These are phyloP conservation scores for Heritiera littoralis DNA, from an alignment of 345 rosid genomes.

Conservation along the genomic window DNA sequence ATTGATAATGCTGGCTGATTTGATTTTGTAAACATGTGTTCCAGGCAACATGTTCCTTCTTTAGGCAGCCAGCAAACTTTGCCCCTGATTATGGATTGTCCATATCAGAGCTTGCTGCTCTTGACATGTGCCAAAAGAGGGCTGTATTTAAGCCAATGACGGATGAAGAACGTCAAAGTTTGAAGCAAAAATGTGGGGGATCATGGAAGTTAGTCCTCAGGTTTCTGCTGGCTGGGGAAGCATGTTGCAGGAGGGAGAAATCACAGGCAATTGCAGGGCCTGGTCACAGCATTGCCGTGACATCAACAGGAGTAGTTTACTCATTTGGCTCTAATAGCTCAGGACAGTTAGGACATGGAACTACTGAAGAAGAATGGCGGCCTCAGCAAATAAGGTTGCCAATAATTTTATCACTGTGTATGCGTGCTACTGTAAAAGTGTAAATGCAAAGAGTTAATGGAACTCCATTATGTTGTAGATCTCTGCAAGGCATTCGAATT, in stretches of 20 bases:
- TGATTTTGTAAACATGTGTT: slow-evolving; percentile 39
- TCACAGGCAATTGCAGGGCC: slow-evolving; percentile 97
- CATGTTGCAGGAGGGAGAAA: slow-evolving; percentile 85
- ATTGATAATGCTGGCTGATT: slow-evolving; percentile 66
- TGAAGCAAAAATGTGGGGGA: slow-evolving; percentile 83
- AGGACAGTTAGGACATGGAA: slow-evolving; percentile 94
- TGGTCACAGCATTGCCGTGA: slow-evolving; percentile 89
- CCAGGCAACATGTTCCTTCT: slow-evolving; percentile 96
- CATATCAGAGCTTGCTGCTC: slow-evolving; percentile 94
- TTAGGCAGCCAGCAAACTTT: slow-evolving; percentile 89
- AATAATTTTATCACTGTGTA: slow-evolving; percentile 36
- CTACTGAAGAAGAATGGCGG: slow-evolving; percentile 76
- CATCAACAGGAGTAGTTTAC: slow-evolving; percentile 71
- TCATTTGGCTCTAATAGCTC: slow-evolving; percentile 81
- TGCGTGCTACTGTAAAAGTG: slow-evolving; percentile 29
- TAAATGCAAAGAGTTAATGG: slow-evolving; percentile 42
- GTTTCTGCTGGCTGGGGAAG: slow-evolving; percentile 83
- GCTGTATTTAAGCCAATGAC: slow-evolving; percentile 80
- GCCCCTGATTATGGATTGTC: slow-evolving; percentile 76
- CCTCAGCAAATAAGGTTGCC: slow-evolving; percentile 87
- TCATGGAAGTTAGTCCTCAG: slow-evolving; percentile 92
- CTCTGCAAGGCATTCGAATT: slow-evolving; percentile 84
- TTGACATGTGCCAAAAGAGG: slow-evolving; percentile 81
- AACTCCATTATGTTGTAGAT: slow-evolving; percentile 76
- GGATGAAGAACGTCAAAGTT: slow-evolving; percentile 56